Evolutionary conservation across 495 filamentous ascomycete species (phyloP).

Genomic region (Aspergillus cristatus): DNA sequence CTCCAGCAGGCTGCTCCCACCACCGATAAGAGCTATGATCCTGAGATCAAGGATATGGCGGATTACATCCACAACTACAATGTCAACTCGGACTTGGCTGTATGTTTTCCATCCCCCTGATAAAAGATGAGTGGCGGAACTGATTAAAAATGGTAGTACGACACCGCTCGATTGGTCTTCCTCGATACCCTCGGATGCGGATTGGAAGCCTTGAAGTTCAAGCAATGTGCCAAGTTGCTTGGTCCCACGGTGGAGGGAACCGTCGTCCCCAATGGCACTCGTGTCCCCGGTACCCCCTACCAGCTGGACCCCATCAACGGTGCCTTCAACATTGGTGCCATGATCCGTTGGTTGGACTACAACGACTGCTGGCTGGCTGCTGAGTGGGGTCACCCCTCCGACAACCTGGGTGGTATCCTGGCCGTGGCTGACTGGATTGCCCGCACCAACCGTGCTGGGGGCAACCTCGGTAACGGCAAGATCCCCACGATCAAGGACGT

Average conservation of each 20-base stretch:
- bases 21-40: constrained; percentile 60
- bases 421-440: constrained; percentile 96
- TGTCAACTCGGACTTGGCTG: constrained; percentile 84
- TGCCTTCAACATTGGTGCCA: constrained; percentile 97
- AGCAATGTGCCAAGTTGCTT: constrained; percentile 88
- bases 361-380: constrained; percentile 99
- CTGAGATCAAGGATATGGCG: constrained; percentile 90
- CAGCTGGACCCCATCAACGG: constrained; percentile 91
- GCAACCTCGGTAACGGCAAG: constrained; percentile 78
- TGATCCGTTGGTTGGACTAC: constrained; percentile 98
- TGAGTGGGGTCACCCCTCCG: constrained; percentile 96
- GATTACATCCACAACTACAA: constrained; percentile 87
- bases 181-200: constrained; percentile 96
- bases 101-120: constrained; percentile 37
- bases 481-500: constrained; percentile 80
- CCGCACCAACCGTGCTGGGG: constrained; percentile 87
- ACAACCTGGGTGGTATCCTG: constrained; percentile 93
- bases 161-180: constrained; percentile 83
- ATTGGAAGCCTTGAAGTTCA: constrained; percentile 89
- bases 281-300: constrained; percentile 86
- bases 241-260: constrained; percentile 92
- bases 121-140: neutral
- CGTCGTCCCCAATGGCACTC: constrained; percentile 84
- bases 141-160: constrained; percentile 52
- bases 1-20: constrained; percentile 27